Base-by-base conservation (phyloP, 305 asterid species). In the Solanum hybrid region DNA sequence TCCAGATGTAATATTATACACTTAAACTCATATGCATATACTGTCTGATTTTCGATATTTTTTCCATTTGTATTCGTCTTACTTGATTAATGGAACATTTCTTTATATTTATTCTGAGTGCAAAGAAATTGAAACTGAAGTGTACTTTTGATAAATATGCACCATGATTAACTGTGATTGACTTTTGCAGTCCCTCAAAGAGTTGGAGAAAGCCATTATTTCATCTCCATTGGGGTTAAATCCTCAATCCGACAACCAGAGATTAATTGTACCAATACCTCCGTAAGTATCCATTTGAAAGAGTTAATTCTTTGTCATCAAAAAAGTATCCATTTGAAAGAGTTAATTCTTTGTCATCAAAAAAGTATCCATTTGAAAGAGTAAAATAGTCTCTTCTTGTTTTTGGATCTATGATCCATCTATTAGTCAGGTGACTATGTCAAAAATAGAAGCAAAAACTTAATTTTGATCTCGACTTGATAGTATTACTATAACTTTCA, bases 211-310 rank as follows among this genome's bases (percentile, higher is more conserved):
- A 90, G 98, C 98, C 89, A 96, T 97, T 79, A 88, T 92, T 86
- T 91, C 94, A n/a, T 97, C 99, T 89, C 99, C 99, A 0, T 89
- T 97, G 92, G 98, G 99, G 76, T 92, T 97, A 91, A 97, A 97
- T 91, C 99, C 99, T n/a, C 92, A 93, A 88, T 27, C 94, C 22
- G 99, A 95, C 89, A 88, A 20, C 91, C 96, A 97, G 86, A 96
- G 98, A 40, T 79, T 96, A 92, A 73, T 95, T 91, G 95, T 93
- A 88, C 94, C 99, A 12, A 94, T 97, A 89, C 99, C 99, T 88
- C 95, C 99, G 99, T 97, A 95, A 95, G 98, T 88, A 56, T 80
- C 75, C 75, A 35, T 51, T 27, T 16, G 73, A 84, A 84, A 84
- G 87, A 29, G 87, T 84, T 42, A 42, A 42, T 42, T 42, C 56